Evolutionary conservation across 768 basidiomycete species (phyloP).

Genomic region (Sarcomyxa edulis): DNA sequence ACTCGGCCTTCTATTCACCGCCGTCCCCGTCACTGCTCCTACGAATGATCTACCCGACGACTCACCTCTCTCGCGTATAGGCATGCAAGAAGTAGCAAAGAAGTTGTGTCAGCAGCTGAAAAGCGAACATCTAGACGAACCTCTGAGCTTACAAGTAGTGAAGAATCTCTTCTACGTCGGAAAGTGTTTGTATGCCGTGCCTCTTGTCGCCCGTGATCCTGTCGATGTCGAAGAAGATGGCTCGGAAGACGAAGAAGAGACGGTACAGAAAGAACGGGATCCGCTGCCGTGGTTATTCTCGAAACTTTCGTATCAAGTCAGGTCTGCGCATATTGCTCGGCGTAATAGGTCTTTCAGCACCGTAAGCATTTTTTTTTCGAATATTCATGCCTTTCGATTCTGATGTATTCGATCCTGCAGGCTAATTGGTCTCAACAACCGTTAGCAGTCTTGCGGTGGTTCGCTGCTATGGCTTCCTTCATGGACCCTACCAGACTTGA

Average conservation of each 20-base stretch:
- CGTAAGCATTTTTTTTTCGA: slow-evolving; percentile 28
- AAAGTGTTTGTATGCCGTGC: slow-evolving; percentile 64
- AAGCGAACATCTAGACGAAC: slow-evolving; percentile 71
- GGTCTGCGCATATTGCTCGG: slow-evolving; percentile 68
- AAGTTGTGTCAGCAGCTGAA: slow-evolving; percentile 76
- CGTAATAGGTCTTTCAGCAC: slow-evolving; percentile 43
- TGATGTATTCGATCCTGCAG: slow-evolving; percentile 30
- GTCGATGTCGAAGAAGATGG: slow-evolving; percentile 24
- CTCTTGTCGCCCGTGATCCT: slow-evolving; percentile 19
- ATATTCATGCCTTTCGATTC: slow-evolving; percentile 3
- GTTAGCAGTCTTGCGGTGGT: slow-evolving; percentile 80
- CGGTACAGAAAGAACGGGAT: slow-evolving; percentile 27
- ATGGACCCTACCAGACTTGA: slow-evolving; percentile 58
- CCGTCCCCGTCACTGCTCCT: slow-evolving; percentile 38
- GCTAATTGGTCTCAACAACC: slow-evolving; percentile 82
- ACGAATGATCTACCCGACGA: slow-evolving; percentile 20
- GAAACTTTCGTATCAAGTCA: slow-evolving; percentile 83
- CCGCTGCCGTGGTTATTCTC: slow-evolving; percentile 93
- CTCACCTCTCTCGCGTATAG: slow-evolving; percentile 45
- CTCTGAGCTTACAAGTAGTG: slow-evolving; percentile 76
- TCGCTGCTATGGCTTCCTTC: slow-evolving; percentile 82
- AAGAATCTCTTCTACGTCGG: slow-evolving; percentile 94
- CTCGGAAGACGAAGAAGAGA: slow-evolving; percentile 22
- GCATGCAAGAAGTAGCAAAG: slow-evolving; percentile 66
- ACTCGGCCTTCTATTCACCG: slow-evolving; percentile 64